Base-by-base conservation (phyloP, 208 protist genomes). In the Borovskyia barvae region DNA sequence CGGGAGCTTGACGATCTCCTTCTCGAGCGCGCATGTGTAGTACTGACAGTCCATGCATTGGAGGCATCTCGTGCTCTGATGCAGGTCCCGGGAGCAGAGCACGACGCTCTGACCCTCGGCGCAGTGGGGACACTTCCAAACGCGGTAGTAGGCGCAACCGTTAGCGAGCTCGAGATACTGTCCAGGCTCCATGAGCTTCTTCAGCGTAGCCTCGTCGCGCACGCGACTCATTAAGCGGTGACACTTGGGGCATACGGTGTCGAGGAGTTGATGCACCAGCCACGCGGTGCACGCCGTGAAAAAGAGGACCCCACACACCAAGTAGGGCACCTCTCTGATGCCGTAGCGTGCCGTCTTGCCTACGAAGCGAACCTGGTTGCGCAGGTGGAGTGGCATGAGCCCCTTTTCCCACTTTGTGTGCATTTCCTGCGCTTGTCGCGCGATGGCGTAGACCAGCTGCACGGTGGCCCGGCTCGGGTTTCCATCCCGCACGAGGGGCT, bases 21-120 rank as follows among this genome's bases (percentile, higher is more conserved):
- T 92, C 30, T 73, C 72, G 25, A 92, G 57, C 32, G 69, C 60
- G 45, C 81, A 87, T 7, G 87, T 94, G 79, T 94, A 90, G 68
- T 90, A 91, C 36, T 94, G 59, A 51, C 87, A 94, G 59, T 94
- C 85, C 65, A 89, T 80, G 54, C 87, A 94, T 71, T 91, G 67
- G 46, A 94, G 64, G 70, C 87, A 94, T 47, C 66, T 64, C 9
- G 64, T 83, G 72, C 74, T 92, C 51, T 94, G 83, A 52, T 94
- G 84, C 54, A 92, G 62, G 50, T 94, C 84, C 19, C 87, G 78
- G n/a, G 80, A 89, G 55, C 64, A 76, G 12, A 94, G 63, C 33
- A 81, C 66, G 12, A 90, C 79, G 41, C 75, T 72, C 45, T 81
- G 59, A 25, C 73, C 77, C 12, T 68, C 64, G 25, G 66, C 46